These are phyloP conservation scores for Lecanicillium sp. DNA, from an alignment of 2,329 filamentous ascomycete species.

Conservation along the genomic window DNA sequence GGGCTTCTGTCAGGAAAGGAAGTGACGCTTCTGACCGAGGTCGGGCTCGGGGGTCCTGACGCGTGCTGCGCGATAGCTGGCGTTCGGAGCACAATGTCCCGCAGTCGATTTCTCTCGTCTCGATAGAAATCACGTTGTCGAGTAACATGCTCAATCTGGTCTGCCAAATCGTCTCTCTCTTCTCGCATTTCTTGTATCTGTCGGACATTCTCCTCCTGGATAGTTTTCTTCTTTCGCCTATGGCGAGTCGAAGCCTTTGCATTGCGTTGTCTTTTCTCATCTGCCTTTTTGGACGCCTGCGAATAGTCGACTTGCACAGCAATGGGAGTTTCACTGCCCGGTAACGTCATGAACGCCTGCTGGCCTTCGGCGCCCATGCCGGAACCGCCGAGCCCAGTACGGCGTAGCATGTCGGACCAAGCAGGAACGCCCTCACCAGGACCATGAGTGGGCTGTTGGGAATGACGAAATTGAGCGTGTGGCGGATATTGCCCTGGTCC, in stretches of 20 bases:
- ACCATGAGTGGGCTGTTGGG: constrained; percentile 11
- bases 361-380: constrained; percentile 24
- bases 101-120: constrained; percentile 62
- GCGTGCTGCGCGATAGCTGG: constrained; percentile 47
- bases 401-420: constrained; percentile 26
- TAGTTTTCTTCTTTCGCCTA: constrained; percentile 72
- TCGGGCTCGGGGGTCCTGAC: constrained; percentile 45
- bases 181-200: constrained; percentile 63
- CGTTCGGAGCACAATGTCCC: constrained; percentile 55
- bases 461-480: constrained; percentile 9
- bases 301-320: constrained; percentile 69
- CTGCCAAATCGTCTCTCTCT: constrained; percentile 57
- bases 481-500: constrained; percentile 9
- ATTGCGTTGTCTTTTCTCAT: constrained; percentile 80
- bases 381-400: constrained; percentile 18
- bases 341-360: constrained; percentile 30
- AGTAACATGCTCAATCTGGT: constrained; percentile 42
- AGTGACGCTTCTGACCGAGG: constrained; percentile 24
- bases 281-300: constrained; percentile 72
- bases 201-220: constrained; percentile 64
- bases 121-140: constrained; percentile 68
- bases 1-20: constrained; percentile 32
- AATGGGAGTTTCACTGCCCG: constrained; percentile 32
- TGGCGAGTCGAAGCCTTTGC: constrained; percentile 81
- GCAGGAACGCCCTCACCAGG: constrained; percentile 17